phyloP scores from a whole-genome alignment of 1,139 yeast genomes.

The Sugiyamaella pinicola region DNA sequence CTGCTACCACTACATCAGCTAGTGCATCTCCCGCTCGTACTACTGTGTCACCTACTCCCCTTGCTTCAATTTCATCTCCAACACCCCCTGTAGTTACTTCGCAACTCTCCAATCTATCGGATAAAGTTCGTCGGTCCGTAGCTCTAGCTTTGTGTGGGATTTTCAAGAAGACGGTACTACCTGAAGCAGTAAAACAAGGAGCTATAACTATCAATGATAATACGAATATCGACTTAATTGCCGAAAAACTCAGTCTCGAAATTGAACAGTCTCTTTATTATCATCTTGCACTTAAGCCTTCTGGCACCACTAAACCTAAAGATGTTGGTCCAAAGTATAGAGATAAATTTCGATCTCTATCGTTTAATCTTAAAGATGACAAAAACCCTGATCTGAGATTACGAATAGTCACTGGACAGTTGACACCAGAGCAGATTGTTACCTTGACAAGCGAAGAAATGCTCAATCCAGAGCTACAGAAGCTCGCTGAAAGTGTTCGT shows the following conservation, averaged over 20 bases:
- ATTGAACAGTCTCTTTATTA: constrained; percentile 48
- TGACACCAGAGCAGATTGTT: constrained; percentile 56
- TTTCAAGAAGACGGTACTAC: constrained; percentile 48
- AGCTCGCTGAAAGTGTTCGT: constrained; percentile 71
- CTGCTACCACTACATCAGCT: not conserved
- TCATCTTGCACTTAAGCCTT: constrained; percentile 39
- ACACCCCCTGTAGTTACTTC: constrained; percentile 7
- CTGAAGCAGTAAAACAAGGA: constrained; percentile 43
- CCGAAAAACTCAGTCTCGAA: constrained; percentile 45
- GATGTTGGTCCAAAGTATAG: constrained; percentile 52
- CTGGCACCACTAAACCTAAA: constrained; percentile 20
- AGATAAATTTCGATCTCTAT: constrained; percentile 56
- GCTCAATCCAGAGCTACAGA: constrained; percentile 70
- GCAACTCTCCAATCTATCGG: constrained; percentile 28
- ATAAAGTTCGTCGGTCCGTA: constrained; percentile 49
- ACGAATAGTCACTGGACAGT: constrained; percentile 51
- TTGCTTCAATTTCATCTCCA: not conserved
- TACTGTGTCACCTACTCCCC: not conserved
- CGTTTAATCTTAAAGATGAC: constrained; percentile 55
- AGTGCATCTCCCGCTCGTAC: not conserved
- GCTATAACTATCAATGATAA: constrained; percentile 42
- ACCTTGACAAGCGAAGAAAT: constrained; percentile 63
- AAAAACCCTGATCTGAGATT: constrained; percentile 52
- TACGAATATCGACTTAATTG: constrained; percentile 45
- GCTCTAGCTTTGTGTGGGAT: constrained; percentile 45